Percentiles rank a stretch among this genome's conserved stretches.
Evolutionary conservation across 352 stramenopile species (phyloP).

Genomic region (Phytophthora pistaciae): DNA sequence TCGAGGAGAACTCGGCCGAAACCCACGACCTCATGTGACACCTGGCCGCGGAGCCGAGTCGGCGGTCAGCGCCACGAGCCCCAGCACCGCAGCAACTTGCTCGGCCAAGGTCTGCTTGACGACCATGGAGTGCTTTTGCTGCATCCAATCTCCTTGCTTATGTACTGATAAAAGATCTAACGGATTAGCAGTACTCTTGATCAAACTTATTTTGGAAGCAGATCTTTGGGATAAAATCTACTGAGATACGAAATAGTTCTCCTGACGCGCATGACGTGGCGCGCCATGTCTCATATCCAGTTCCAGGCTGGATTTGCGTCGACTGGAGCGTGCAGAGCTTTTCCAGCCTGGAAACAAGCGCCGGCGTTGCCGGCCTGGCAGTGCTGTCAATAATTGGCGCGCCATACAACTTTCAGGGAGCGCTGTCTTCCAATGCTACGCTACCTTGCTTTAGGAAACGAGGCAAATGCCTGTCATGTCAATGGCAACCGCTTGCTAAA

Average conservation of each 20-base stretch:
- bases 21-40: not conserved
- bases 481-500: not conserved
- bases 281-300: constrained; percentile 18
- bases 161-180: not conserved
- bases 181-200: not conserved
- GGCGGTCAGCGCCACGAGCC: not conserved
- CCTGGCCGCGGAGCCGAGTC: not conserved
- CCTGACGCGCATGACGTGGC: constrained; percentile 2
- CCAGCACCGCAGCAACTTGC: not conserved
- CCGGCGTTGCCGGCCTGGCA: too few species aligned
- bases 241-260: not conserved
- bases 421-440: too few species aligned
- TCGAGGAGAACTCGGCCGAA: not conserved
- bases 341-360: too few species aligned
- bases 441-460: too few species aligned
- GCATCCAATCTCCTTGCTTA: constrained; percentile 13
- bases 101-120: not conserved
- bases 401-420: too few species aligned
- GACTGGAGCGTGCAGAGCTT: too few species aligned
- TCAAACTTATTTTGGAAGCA: not conserved
- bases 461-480: too few species aligned
- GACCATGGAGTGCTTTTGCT: not conserved
- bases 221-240: not conserved
- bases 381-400: too few species aligned
- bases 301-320: constrained; percentile 8